Conservation (phyloP, 2,329 filamentous ascomycete genomes). For the Tolypocladium amazonense region DNA sequence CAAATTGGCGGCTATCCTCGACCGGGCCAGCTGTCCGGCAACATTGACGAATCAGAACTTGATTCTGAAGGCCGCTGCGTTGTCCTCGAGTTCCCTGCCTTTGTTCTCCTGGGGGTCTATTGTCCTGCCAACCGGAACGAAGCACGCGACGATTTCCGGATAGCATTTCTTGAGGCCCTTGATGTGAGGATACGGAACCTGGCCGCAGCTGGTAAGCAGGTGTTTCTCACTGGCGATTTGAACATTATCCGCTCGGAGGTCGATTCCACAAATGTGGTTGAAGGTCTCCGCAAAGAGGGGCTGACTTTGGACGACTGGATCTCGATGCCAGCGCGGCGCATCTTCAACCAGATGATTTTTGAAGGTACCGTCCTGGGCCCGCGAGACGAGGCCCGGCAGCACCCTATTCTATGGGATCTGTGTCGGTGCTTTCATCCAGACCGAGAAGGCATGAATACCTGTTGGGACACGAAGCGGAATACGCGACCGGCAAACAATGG, state of each 20-base stretch:
- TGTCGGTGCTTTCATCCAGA: constrained; percentile 70
- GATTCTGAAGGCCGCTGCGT: constrained; percentile 91
- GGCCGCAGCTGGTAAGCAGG: constrained; percentile 66
- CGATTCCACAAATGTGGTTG: constrained; percentile 66
- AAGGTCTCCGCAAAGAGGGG: constrained; percentile 60
- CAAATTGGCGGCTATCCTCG: constrained; percentile 85
- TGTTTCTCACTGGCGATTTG: constrained; percentile 78
- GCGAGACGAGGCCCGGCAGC: constrained; percentile 58
- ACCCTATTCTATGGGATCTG: constrained; percentile 70
- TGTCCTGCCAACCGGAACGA: constrained; percentile 85
- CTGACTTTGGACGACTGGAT: constrained; percentile 63
- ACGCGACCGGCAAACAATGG: constrained; percentile 93
- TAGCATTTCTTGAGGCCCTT: constrained; percentile 68
- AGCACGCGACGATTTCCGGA: constrained; percentile 69
- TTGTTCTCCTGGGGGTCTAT: constrained; percentile 88
- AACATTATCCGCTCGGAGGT: constrained; percentile 64
- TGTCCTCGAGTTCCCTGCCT: constrained; percentile 85
- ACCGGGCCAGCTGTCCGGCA: constrained; percentile 50
- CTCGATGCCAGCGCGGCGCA: constrained; percentile 56
- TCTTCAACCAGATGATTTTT: constrained; percentile 80
- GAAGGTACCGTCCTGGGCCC: constrained; percentile 57
- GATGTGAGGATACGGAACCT: constrained; percentile 82
- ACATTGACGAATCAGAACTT: constrained; percentile 58
- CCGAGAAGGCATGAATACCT: constrained; percentile 89
- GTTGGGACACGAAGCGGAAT: constrained; percentile 92